These are phyloP conservation scores for Antitrichia curtipendula DNA, from an alignment of 225 moss, liverwort and hornwort species.

Conservation along the genomic window DNA sequence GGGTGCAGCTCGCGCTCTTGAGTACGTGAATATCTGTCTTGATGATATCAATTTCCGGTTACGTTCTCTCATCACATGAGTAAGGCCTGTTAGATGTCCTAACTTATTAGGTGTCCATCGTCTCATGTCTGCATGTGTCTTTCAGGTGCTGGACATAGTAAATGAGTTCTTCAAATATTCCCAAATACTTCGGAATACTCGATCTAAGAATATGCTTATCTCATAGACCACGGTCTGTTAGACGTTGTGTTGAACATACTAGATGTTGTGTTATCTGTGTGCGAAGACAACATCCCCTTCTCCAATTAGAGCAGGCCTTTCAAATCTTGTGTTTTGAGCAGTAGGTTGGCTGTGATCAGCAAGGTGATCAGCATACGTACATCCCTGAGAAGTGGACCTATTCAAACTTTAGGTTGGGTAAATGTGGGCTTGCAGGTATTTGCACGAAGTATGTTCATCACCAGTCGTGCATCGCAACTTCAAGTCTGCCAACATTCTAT, in stretches of 20 bases:
- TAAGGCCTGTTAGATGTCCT: not conserved
- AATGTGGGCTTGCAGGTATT: constrained; percentile 27
- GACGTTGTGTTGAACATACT: not conserved
- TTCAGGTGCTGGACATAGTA: not conserved
- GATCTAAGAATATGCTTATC: not conserved
- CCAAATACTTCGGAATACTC: not conserved
- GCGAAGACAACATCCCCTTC: not conserved
- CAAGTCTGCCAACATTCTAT: constrained; percentile 58
- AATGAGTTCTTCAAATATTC: not conserved
- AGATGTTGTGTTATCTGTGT: not conserved
- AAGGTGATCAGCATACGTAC: not conserved
- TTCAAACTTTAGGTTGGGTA: not conserved
- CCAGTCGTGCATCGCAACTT: constrained; percentile 67
- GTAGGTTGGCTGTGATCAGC: not conserved
- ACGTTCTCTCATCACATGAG: not conserved
- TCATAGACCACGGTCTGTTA: not conserved
- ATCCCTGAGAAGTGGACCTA: not conserved
- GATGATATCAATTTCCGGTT: not conserved
- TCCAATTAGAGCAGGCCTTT: not conserved
- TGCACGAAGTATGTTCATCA: constrained; percentile 61
- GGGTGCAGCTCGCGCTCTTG: constrained; percentile 52
- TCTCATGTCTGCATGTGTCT: not conserved
- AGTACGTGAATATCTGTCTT: constrained; percentile 29
- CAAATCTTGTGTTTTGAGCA: not conserved
- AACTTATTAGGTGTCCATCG: not conserved